Evolutionary conservation across 495 filamentous ascomycete species (phyloP).

Genomic region (Cudoniella acicularis): DNA sequence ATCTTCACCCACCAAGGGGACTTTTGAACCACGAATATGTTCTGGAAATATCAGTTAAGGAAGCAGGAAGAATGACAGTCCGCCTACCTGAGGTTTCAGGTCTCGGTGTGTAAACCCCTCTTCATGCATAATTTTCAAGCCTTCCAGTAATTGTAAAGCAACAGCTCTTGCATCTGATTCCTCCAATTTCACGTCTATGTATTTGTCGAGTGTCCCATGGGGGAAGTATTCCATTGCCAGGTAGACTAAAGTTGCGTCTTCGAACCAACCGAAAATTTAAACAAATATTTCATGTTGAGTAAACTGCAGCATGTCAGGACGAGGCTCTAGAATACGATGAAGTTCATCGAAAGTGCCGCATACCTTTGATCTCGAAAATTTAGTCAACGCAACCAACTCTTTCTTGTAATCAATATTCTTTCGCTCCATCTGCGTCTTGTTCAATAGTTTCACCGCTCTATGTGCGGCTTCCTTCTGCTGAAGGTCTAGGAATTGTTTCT

Average conservation of each 20-base stretch:
- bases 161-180: constrained; percentile 38
- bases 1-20: constrained; percentile 46
- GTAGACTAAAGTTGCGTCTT: constrained; percentile 26
- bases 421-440: constrained; percentile 5
- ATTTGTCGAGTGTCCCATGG: constrained; percentile 31
- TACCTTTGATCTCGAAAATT: constrained; percentile 17
- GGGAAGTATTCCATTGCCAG: constrained; percentile 43
- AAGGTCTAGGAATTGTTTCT: background rate
- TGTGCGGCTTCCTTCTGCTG: background rate
- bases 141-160: constrained; percentile 40
- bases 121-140: constrained; percentile 43
- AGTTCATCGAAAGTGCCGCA: constrained; percentile 21
- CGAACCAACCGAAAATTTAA: constrained; percentile 38
- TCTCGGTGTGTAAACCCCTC: constrained; percentile 46
- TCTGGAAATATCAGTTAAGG: no score
- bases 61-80: constrained; percentile 22
- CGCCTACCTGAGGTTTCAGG: constrained; percentile 44
- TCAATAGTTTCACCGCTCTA: constrained; percentile 4
- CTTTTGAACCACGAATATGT: constrained; percentile 30
- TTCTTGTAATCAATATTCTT: constrained; percentile 22
- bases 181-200: constrained; percentile 26
- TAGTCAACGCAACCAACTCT: constrained; percentile 24
- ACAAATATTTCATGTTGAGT: constrained; percentile 11
- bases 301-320: background rate
- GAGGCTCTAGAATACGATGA: no score